Evolutionary conservation across 208 protist species (phyloP).

Genomic region (Angomonas ambiguus): DNA sequence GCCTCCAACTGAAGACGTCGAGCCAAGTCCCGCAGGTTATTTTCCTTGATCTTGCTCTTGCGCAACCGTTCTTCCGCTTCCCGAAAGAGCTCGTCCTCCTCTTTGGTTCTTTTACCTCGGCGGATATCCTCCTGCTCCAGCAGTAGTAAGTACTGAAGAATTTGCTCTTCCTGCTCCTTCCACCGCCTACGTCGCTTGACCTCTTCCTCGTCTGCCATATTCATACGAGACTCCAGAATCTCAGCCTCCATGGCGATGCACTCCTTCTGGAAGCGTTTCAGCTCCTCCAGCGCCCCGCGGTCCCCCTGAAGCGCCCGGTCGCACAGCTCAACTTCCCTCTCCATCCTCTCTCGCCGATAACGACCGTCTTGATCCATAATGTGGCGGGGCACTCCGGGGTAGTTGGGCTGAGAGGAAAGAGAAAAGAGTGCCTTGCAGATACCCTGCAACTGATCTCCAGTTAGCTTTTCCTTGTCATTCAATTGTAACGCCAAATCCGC

Average conservation of each 20-base stretch:
- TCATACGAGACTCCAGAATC: slow-evolving; percentile 12
- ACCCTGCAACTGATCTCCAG: slow-evolving; percentile 12
- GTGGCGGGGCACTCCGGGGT: slow-evolving; percentile 15
- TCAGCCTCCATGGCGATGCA: slow-evolving; percentile 16
- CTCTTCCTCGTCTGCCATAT: slow-evolving; percentile 16
- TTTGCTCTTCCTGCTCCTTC: slow-evolving; percentile 46
- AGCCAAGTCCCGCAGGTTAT: slow-evolving; percentile 35
- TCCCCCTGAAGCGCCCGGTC: slow-evolving; percentile 12
- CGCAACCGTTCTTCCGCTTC: slow-evolving; percentile 43
- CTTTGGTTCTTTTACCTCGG: slow-evolving; percentile 25
- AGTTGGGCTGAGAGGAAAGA: slow-evolving; percentile 15
- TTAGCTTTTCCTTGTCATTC: slow-evolving; percentile 18
- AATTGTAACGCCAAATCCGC: slow-evolving; percentile 19
- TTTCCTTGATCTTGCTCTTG: slow-evolving; percentile 42
- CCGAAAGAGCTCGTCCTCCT: slow-evolving; percentile 31
- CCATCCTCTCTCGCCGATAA: slow-evolving; percentile 16
- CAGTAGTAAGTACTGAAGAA: slow-evolving; percentile 44
- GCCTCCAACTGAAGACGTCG: slow-evolving; percentile 39
- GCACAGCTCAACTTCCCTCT: slow-evolving; percentile 17
- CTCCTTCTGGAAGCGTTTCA: slow-evolving; percentile 18
- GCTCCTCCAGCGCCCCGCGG: slow-evolving; percentile 14
- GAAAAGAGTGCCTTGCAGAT: slow-evolving; percentile 15
- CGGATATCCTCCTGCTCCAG: slow-evolving; percentile 56
- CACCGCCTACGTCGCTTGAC: slow-evolving; percentile 14
- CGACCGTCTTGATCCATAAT: slow-evolving; percentile 26